Evolutionary conservation across 768 basidiomycete genomes (phyloP), one percentile per base, ranked within the genome.

Genomic region (Trametes elegans): DNA sequence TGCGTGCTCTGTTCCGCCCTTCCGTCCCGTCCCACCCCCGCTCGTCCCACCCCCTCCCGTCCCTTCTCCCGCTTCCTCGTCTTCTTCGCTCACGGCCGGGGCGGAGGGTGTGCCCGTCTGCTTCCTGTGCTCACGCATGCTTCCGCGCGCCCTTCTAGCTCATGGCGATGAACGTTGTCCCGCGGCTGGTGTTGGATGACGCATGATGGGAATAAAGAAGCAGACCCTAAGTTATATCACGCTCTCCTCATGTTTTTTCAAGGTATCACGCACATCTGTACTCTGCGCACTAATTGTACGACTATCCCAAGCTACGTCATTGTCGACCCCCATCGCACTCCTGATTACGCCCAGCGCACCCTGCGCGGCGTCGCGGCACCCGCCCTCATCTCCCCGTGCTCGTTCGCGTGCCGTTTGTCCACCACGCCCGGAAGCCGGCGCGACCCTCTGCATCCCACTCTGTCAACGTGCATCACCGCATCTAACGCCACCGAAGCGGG

Each of bases 1-100:
- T 88, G 61, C 23, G 80, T 66, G 26, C 29, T 21, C 38, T 21
- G 38, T 8, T 47, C 16, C 40, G 26, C n/a, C 14, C 19, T 36
- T 31, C 1, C 18, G 35, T 18, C 24, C n/a, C n/a, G n/a, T 47
- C 34, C 34, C 31, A 39, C 47, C 11, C 7, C 4, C 44, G 44
- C 44, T 40, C 18, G 24, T 18, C 13, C n/a, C 24, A 14, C 19
- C 24, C 38, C 7, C 26, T 26, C 23, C n/a, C 18, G 21, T 24
- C 23, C 21, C 7, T 27, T 13, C 24, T 16, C 45, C 14, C 45
- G 29, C 16, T 29, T 11, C 34, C 9, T 11, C 9, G 10, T 35
- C 34, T 29, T 11, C 34, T 11, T 11, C 9, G 10, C n/a, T n/a
- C 34, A 11, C 13, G 34, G 34, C 34, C 34, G 13, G 27, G 9